A percentile compares a stretch with the other conserved stretches of the same genome.
These are phyloP conservation scores for Alternaria incomplexa DNA, from an alignment of 2,329 filamentous ascomycete genomes.

Conservation along the genomic window DNA sequence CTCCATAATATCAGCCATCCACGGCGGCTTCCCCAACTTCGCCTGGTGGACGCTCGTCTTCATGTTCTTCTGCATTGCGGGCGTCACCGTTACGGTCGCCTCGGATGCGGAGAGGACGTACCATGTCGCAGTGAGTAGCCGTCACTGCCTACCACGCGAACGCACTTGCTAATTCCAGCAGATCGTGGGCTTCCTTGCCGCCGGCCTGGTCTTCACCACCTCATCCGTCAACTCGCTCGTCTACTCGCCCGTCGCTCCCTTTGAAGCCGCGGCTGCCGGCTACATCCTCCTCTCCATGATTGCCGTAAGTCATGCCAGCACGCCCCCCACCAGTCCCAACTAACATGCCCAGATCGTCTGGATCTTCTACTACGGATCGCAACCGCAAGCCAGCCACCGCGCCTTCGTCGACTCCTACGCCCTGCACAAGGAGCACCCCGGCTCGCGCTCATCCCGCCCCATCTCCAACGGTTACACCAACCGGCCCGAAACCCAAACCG, in stretches of 20 bases:
- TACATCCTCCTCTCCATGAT: constrained; percentile 95
- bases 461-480: constrained; percentile 76
- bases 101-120: constrained; percentile 87
- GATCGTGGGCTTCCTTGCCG: constrained; percentile 84
- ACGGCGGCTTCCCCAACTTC: constrained; percentile 75
- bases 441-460: constrained; percentile 68
- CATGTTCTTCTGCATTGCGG: constrained; percentile 81
- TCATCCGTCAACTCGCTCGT: constrained; percentile 86
- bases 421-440: constrained; percentile 79
- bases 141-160: not conserved
- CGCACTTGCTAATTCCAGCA: constrained; percentile 44
- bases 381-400: constrained; percentile 82
- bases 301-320: constrained; percentile 65
- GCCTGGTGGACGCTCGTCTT: constrained; percentile 92
- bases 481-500: constrained; percentile 82
- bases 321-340: not conserved
- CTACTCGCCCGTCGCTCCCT: constrained; percentile 73
- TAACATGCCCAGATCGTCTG: constrained; percentile 76
- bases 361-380: constrained; percentile 98
- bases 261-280: constrained; percentile 87
- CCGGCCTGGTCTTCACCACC: constrained; percentile 82
- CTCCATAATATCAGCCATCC: constrained; percentile 74
- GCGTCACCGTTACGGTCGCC: constrained; percentile 81
- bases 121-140: constrained; percentile 73
- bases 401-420: constrained; percentile 96